phyloP scores from a whole-genome alignment of 2,329 filamentous ascomycete genomes.

The Byssochlamys sp. region DNA sequence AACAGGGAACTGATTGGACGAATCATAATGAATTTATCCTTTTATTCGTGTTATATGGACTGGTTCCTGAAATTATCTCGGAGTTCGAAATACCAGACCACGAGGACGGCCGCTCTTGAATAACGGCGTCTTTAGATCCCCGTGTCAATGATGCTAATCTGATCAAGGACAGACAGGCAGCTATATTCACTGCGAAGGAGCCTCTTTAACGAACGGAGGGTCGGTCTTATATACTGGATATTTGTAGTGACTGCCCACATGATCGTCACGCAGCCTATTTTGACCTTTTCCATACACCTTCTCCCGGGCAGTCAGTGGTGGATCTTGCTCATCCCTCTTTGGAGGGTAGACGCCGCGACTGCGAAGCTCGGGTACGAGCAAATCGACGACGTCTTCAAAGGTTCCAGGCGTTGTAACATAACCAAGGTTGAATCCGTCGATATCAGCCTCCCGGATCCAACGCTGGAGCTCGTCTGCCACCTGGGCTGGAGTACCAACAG shows the following conservation, averaged over 20 bases:
- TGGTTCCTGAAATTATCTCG: too few relatives aligned
- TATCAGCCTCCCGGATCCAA: slow-evolving; percentile 36
- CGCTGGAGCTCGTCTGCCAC: slow-evolving; percentile 42
- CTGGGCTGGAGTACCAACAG: slow-evolving; percentile 37
- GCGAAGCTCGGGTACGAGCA: slow-evolving; percentile 41
- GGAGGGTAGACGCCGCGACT: slow-evolving; percentile 31
- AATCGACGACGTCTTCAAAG: slow-evolving; percentile 44
- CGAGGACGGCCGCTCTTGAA: too few relatives aligned
- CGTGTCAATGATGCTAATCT: background rate
- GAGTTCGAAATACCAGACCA: too few relatives aligned
- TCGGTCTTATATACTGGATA: slow-evolving; percentile 55
- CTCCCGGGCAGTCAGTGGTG: slow-evolving; percentile 44
- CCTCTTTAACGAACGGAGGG: slow-evolving; percentile 20
- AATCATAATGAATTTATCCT: too few relatives aligned
- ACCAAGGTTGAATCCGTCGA: slow-evolving; percentile 36
- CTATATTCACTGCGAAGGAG: background rate
- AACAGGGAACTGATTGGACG: too few relatives aligned
- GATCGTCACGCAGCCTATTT: slow-evolving; percentile 47
- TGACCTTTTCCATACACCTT: slow-evolving; percentile 55
- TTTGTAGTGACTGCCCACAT: slow-evolving; percentile 51
- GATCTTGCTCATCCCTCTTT: slow-evolving; percentile 5
- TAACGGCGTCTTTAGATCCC: background rate
- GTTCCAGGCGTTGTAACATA: slow-evolving; percentile 45
- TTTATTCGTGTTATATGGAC: too few relatives aligned
- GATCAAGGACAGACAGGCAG: background rate